Evolutionary conservation across 179 eudicot species (phyloP).

Genomic region (Spergularia azorica): DNA sequence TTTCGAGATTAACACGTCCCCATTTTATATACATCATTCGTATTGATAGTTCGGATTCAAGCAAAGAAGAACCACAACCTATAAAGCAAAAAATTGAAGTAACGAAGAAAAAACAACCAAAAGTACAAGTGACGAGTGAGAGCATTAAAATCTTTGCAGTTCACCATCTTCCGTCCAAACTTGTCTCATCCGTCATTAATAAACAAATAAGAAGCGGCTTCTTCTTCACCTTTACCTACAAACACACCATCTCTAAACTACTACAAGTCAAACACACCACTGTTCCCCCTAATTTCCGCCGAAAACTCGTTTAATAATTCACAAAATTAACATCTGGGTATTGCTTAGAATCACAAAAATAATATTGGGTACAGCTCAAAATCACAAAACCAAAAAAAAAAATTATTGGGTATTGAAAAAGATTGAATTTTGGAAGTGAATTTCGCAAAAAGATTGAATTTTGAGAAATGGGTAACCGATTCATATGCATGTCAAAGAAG

Average conservation of each 20-base stretch:
- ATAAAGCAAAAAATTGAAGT: background rate
- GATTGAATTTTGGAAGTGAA: constrained; percentile 9
- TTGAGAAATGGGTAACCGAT: constrained; percentile 67
- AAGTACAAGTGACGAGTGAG: background rate
- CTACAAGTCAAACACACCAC: constrained; percentile 18
- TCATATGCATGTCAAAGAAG: constrained; percentile 70
- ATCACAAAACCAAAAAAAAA: background rate
- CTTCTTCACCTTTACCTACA: background rate
- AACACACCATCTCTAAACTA: background rate
- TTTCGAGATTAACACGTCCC: too few species aligned
- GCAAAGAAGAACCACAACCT: too few species aligned
- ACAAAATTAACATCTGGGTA: background rate
- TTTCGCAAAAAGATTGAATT: constrained; percentile 1
- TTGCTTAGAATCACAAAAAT: background rate
- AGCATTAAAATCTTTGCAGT: constrained; percentile 2
- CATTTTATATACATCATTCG: too few species aligned
- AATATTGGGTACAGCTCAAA: background rate
- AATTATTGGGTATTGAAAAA: background rate
- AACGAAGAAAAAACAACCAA: background rate
- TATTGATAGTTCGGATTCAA: too few species aligned
- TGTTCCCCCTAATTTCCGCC: background rate
- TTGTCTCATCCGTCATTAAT: constrained; percentile 10
- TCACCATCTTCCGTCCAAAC: constrained; percentile 8
- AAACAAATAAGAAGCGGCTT: constrained; percentile 1
- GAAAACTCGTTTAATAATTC: background rate